Base-by-base conservation (phyloP, 1,139 yeast genomes). In the Yamadazyma blattariae region DNA sequence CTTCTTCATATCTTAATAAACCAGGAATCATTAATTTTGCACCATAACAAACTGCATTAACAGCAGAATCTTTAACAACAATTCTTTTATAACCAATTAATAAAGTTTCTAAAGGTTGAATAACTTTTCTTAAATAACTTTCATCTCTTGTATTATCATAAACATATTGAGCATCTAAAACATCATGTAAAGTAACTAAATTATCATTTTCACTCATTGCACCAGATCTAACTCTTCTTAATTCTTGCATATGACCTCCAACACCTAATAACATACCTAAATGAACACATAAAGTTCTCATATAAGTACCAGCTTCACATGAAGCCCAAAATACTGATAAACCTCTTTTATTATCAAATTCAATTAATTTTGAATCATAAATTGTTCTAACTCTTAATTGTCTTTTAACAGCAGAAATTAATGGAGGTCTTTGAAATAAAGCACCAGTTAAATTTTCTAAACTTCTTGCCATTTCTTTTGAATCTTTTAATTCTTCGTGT, bases 171-270 rank as follows among this genome's bases (percentile, higher is more conserved):
- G 98, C 98, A 64, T 92, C 98, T 64, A 92, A 73, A 36, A 92
- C 94, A 67, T 92, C 98, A 67, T 92, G 98, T 57, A 92, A 76
- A 46, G 98, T 90, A 42, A 92, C 97, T 74, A 92, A 71, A 63
- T 84, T 84, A 59, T 92, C 97, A 54, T 74, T 76, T 70, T 92
- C 98, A 56, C 82, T 75, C 59, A 92, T 63, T 42, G 97, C 97
- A 59, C 98, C 98, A 29, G 96, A 87, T 71, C 98, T 84, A 46
- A 92, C 98, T 76, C 98, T 90, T 71, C 98, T 89, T 56, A 92
- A 82, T 70, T 92, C 98, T 77, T 92, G 98, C 98, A 92, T 92
- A 70, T 92, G 98, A 52, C 97, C 98, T 63, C 98, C 98, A 52
- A 89, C 97, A 54, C 97, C 97, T 51, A 92, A 76, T 44, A 92